Conservation (phyloP, 768 basidiomycete genomes). For the Mycena latifolia region DNA sequence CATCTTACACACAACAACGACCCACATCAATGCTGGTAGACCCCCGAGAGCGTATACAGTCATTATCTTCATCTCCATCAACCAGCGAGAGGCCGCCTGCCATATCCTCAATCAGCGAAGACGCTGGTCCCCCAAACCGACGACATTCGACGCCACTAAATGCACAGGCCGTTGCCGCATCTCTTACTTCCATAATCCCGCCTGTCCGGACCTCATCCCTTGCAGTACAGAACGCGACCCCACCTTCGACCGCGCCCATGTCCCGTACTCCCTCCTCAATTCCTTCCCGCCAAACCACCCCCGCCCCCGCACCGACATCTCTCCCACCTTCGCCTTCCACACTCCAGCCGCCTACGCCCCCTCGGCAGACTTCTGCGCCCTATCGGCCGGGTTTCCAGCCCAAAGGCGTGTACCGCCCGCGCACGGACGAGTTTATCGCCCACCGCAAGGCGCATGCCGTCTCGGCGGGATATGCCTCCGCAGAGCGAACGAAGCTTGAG, state of each 20-base stretch:
- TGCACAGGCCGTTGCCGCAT: slow-evolving; percentile 30
- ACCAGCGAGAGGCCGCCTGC: slow-evolving; percentile 27
- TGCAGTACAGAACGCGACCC: slow-evolving; percentile 19
- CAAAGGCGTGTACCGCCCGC: slow-evolving; percentile 80
- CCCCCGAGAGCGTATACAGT: slow-evolving; percentile 26
- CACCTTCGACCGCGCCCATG: slow-evolving; percentile 21
- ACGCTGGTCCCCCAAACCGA: slow-evolving; percentile 7
- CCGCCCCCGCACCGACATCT: slow-evolving; percentile 39
- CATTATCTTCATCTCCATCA: slow-evolving; percentile 31
- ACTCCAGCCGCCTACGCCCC: slow-evolving; percentile 14
- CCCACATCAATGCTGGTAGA: slow-evolving; percentile 31
- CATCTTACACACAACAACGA: slow-evolving; percentile 29
- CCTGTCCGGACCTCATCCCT: slow-evolving; percentile 37
- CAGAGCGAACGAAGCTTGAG: slow-evolving; percentile 88
- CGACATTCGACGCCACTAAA: slow-evolving; percentile 36
- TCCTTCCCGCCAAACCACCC: slow-evolving; percentile 37
- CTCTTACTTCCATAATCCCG: slow-evolving; percentile 31
- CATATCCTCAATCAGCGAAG: slow-evolving; percentile 17
- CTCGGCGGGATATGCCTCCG: slow-evolving; percentile 50
- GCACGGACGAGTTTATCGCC: slow-evolving; percentile 86
- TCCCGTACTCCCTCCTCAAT: slow-evolving; percentile 32
- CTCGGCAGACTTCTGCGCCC: slow-evolving; percentile 58
- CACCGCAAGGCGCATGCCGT: slow-evolving; percentile 49
- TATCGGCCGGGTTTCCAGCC: slow-evolving; percentile 97
- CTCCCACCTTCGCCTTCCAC: slow-evolving; percentile 41